Percentiles rank a stretch among this genome's conserved stretches.
Evolutionary conservation across 768 basidiomycete genomes (phyloP).

Genomic region (Heimioporus sp.): DNA sequence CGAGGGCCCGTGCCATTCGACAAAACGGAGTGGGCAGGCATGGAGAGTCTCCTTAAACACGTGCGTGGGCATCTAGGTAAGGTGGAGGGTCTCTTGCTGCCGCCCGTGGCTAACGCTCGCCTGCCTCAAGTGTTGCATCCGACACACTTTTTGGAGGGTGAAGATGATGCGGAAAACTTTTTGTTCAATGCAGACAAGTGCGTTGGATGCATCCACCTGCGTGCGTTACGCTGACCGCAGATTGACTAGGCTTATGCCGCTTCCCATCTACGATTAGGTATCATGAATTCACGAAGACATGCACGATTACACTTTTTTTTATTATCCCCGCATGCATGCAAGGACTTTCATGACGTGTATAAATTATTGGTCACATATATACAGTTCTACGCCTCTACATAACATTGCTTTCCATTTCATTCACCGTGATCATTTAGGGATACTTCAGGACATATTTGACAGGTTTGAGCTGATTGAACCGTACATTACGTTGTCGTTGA

Average conservation of each 20-base stretch:
- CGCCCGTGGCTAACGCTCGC: not conserved
- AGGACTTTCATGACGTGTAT: constrained; percentile 3
- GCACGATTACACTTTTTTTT: not conserved
- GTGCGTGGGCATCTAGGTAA: constrained; percentile 85
- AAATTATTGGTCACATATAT: not conserved
- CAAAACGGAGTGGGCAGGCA: constrained; percentile 81
- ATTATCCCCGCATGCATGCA: not conserved
- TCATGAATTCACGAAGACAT: not conserved
- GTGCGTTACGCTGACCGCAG: constrained; percentile 1
- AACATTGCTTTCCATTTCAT: too few relatives aligned
- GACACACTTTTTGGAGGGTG: constrained; percentile 86
- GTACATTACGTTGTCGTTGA: too few relatives aligned
- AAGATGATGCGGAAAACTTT: constrained; percentile 90
- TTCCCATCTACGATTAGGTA: constrained; percentile 67
- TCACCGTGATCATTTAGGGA: too few relatives aligned
- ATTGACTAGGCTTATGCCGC: constrained; percentile 52
- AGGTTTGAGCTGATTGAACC: too few relatives aligned
- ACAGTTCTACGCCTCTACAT: not conserved
- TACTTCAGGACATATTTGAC: too few relatives aligned
- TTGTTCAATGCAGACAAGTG: constrained; percentile 86
- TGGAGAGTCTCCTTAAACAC: constrained; percentile 79
- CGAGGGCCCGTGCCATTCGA: constrained; percentile 71
- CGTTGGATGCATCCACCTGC: constrained; percentile 13
- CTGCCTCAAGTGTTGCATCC: constrained; percentile 70
- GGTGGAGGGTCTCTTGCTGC: constrained; percentile 15